Base-by-base conservation (phyloP, 257 asterid genomes). In the Nicotiana attenuata region DNA sequence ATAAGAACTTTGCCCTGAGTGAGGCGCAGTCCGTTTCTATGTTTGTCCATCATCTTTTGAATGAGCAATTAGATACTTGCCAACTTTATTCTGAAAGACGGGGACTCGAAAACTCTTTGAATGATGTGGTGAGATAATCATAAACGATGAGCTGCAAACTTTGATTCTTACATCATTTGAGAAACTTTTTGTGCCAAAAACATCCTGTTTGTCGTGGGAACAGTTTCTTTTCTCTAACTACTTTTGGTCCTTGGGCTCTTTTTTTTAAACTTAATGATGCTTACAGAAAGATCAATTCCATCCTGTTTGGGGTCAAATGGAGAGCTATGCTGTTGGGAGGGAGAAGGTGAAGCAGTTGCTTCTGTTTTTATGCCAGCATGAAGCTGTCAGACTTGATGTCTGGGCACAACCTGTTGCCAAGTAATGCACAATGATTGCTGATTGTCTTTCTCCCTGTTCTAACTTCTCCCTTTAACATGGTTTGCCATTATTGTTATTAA, bases 231-330 rank as follows among this genome's bases (percentile, higher is more conserved):
- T 22, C 22, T 73, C 35, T 22, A 14, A 31, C 17, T 29, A 60
- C 61, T 47, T 73, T 28, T 57, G 60, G 45, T 56, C 81, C 84
- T 84, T 89, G 17, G 85, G 65, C 19, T 45, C 38, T 38, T 52
- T 80, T 73, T 73, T 73, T 6, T 0, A 26, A 47, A 73, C 15
- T 47, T 47, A 73, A 7, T 73, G 61, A 47, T 73, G 61, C 81
- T 79, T 81, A 83, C 90, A 94, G 98, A 96, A 88, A 89, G 96
- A 92, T 83, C 97, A 87, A 67, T 78, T 87, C 89, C 98, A 96
- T 85, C 99, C 99, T 61, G 90, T 96, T 83, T 96, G 99, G 99
- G 99, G 99, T 84, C 97, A 88, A 88, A 91, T 96, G 91, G 99
- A 90, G 82, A 89, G 93, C 87, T 92, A 91, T 88, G 90, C 89